Base-by-base conservation (phyloP, 768 basidiomycete species). In the Mycena crocata region DNA sequence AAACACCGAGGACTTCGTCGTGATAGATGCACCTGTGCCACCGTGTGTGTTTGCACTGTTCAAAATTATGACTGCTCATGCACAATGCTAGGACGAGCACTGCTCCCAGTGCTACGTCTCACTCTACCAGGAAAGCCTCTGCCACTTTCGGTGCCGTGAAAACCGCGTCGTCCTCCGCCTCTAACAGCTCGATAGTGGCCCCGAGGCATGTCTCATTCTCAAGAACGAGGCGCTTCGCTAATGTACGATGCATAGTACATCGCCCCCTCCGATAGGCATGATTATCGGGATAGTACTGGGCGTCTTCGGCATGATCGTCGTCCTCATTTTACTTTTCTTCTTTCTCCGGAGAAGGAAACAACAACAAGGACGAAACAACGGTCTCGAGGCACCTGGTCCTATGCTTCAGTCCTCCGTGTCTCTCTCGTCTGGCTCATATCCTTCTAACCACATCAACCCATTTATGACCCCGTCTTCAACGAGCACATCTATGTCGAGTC, bases 251-350 rank as follows among this genome's bases (percentile, higher is more conserved):
- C 37, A 26, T 34, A 42, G 28, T 23, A 57, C 37, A 8, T 26
- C 24, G 5, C 23, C 26, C 24, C 28, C 44, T 3, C 34, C 55
- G 12, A 35, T 46, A 4, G 64, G 56, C 26, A 42, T 51, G 28
- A 59, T 66, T 26, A 40, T 54, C 37, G 57, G 57, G 3, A 50
- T 54, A 7, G 57, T 66, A 5, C 23, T 66, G 12, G 49, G 57
- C 24, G 37, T 50, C 1, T n/a, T 66, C 23, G 30, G 17, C 7
- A 23, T 66, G 40, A 13, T 66, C 50, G 56, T 14, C 26, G 15
- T 51, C 40, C 49, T 66, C 17, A 7, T 65, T 42, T 19, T 65
- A 40, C n/a, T 66, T 9, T 42, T 42, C 39, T 35, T 50, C 35
- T 46, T 51, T 28, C 44, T 52, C 15, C 19, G 48, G 37, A 37